phyloP scores from a whole-genome alignment of 2,329 filamentous ascomycete species.

The Cladosporium sp. region DNA sequence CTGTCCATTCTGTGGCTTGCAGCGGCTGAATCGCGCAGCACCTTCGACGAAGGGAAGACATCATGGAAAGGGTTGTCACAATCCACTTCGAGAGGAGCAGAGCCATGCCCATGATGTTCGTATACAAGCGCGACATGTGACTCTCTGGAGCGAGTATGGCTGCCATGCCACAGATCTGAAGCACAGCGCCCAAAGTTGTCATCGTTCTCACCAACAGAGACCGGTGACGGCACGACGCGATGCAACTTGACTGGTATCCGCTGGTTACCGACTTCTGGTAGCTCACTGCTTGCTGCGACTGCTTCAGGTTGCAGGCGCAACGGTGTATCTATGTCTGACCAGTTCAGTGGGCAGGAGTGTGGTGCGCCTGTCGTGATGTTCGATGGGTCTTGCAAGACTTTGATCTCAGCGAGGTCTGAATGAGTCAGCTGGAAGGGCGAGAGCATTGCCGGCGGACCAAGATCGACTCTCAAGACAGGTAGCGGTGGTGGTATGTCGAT shows the following conservation, averaged over 20 bases:
- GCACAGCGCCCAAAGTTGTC: background rate
- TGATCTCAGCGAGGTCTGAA: constrained; percentile 5
- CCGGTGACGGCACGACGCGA: background rate
- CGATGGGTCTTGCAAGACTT: constrained; percentile 6
- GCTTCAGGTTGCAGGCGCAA: background rate
- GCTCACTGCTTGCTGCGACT: background rate
- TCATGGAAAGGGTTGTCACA: background rate
- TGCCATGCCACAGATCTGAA: background rate
- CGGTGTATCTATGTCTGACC: background rate
- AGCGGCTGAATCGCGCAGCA: background rate
- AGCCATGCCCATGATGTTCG: background rate
- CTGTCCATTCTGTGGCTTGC: background rate
- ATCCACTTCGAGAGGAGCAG: background rate
- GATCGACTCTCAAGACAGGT: constrained; percentile 28
- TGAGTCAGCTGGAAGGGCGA: constrained; percentile 12
- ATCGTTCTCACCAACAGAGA: background rate
- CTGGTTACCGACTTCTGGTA: background rate
- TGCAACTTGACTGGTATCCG: background rate
- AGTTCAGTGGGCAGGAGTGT: background rate
- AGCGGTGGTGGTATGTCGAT: constrained; percentile 26
- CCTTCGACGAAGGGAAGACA: background rate
- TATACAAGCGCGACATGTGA: background rate
- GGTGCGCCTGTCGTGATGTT: constrained; percentile 7
- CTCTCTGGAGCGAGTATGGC: too few species aligned
- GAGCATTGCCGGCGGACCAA: constrained; percentile 26